A percentile compares a stretch with the other conserved stretches of the same genome.
Evolutionary conservation across 176 grass and related monocot species (phyloP).

Genomic region (Oryza officinalis): DNA sequence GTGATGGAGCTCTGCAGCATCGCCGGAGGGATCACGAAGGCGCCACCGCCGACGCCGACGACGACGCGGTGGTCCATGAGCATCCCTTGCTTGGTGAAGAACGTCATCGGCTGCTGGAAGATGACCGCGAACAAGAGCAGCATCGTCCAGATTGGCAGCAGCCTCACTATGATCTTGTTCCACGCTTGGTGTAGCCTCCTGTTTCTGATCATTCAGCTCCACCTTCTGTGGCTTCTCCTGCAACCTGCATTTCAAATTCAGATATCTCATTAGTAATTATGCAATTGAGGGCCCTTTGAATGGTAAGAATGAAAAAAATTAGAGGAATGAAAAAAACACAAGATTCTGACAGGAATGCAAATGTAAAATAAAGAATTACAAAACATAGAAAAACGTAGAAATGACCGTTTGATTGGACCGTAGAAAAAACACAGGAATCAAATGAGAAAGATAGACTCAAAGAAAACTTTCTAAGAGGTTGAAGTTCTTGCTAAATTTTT

Average conservation of each 20-base stretch:
- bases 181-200: slow-evolving; percentile 25
- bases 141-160: slow-evolving; percentile 74
- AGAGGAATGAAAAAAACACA: too few species aligned
- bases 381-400: too few species aligned
- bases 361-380: too few species aligned
- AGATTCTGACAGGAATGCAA: too few species aligned
- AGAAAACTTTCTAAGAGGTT: too few species aligned
- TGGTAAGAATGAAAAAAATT: too few species aligned
- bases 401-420: too few species aligned
- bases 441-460: too few species aligned
- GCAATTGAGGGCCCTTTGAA: too few species aligned
- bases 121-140: slow-evolving; percentile 89
- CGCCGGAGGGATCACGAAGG: slow-evolving; percentile 73
- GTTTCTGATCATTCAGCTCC: background rate
- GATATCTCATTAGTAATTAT: too few species aligned
- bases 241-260: slow-evolving; percentile 40
- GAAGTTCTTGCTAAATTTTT: too few species aligned
- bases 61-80: slow-evolving; percentile 69
- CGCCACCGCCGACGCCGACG: background rate
- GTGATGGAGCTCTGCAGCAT: slow-evolving; percentile 91
- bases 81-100: slow-evolving; percentile 93
- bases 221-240: slow-evolving; percentile 67
- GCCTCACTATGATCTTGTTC: slow-evolving; percentile 51
- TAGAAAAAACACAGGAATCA: too few species aligned
- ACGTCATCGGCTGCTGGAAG: slow-evolving; percentile 87